Evolutionary conservation across 2,329 filamentous ascomycete species (phyloP).

Genomic region (Diplodia sapinea): DNA sequence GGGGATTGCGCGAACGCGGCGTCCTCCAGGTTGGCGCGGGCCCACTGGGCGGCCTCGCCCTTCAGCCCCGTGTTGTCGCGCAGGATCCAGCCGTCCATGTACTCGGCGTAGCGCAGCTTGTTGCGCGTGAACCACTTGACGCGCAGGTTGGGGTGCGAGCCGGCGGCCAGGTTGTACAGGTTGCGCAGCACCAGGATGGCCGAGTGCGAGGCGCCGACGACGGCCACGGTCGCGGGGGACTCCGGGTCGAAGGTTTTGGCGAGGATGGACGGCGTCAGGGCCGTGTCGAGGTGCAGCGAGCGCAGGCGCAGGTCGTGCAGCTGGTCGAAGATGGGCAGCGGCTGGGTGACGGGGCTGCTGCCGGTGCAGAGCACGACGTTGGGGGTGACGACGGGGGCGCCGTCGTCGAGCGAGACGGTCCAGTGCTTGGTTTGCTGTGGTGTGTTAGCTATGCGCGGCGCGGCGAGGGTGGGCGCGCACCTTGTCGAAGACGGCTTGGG

Average conservation of each 20-base stretch:
- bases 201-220: conserved; percentile 68
- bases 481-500: conserved; percentile 48
- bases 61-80: conserved; percentile 71
- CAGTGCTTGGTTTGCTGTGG: conserved; percentile 42
- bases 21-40: conserved; percentile 61
- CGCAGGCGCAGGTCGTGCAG: conserved; percentile 45
- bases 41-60: conserved; percentile 65
- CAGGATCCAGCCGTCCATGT: conserved; percentile 67
- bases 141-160: conserved; percentile 59
- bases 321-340: conserved; percentile 47
- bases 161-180: conserved; percentile 59
- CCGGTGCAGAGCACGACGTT: conserved; percentile 65
- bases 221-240: conserved; percentile 55
- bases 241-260: conserved; percentile 48
- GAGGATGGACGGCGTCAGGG: conserved; percentile 61
- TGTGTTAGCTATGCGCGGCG: not conserved
- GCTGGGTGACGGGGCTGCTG: conserved; percentile 55
- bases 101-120: conserved; percentile 65
- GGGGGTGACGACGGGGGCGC: conserved; percentile 47
- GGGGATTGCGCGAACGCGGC: conserved; percentile 49
- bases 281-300: conserved; percentile 60
- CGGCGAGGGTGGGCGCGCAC: conserved; percentile 26
- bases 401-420: conserved; percentile 44
- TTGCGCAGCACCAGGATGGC: conserved; percentile 68
- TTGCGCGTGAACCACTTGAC: conserved; percentile 69